Evolutionary conservation across 495 filamentous ascomycete genomes (phyloP).

Genomic region (Aspergillus nidulans): DNA sequence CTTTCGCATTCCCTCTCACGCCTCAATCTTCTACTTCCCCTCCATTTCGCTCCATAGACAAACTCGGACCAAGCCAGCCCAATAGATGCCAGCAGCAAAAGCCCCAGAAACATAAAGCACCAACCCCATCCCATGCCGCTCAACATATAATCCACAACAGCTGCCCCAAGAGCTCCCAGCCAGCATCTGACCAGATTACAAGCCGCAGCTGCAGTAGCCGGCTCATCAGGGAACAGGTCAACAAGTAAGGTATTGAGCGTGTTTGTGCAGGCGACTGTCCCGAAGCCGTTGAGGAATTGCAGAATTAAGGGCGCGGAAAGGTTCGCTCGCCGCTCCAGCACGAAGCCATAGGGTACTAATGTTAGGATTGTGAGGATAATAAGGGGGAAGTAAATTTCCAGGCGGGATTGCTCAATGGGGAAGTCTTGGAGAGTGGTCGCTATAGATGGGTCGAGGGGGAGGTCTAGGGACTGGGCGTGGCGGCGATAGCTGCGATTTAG

Average conservation of each 20-base stretch:
- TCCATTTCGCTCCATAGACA: conserved; percentile 38
- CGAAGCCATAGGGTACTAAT: conserved; percentile 56
- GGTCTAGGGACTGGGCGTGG: conserved; percentile 41
- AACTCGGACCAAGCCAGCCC: conserved; percentile 25
- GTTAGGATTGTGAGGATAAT: conserved; percentile 36
- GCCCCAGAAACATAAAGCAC: conserved; percentile 50
- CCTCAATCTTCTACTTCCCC: conserved; percentile 26
- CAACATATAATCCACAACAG: conserved; percentile 57
- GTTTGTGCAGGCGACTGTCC: conserved; percentile 48
- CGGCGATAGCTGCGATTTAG: conserved; percentile 54
- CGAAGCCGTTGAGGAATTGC: conserved; percentile 51
- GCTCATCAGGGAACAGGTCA: conserved; percentile 54
- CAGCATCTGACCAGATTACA: conserved; percentile 64
- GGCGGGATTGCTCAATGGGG: conserved; percentile 56
- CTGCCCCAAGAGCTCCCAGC: conserved; percentile 58
- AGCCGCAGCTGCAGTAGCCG: conserved; percentile 59
- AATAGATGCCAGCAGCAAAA: conserved; percentile 33
- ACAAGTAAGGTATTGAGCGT: conserved; percentile 44
- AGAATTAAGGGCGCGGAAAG: conserved; percentile 51
- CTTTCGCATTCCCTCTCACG: background rate
- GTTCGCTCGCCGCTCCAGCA: conserved; percentile 40
- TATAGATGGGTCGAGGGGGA: conserved; percentile 44
- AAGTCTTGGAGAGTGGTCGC: conserved; percentile 50
- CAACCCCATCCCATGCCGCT: conserved; percentile 57
- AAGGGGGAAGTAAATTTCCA: conserved; percentile 45